Conservation (phyloP, 495 filamentous ascomycete genomes). For the Penicillium turbatum region DNA sequence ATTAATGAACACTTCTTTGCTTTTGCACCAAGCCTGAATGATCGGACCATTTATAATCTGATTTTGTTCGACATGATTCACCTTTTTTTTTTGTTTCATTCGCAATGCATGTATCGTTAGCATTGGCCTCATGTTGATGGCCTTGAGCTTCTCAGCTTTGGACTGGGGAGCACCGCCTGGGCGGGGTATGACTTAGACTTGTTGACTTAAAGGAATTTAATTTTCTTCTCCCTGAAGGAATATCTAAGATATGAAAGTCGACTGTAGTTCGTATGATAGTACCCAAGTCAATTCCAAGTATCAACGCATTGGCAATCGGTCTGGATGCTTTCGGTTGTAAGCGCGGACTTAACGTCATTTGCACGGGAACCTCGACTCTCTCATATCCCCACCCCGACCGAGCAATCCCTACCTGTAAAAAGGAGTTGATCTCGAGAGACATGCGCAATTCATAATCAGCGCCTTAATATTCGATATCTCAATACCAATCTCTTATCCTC, state of each 20-base stretch:
- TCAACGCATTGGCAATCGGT: neutral
- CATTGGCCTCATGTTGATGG: conserved; percentile 11
- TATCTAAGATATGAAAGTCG: too few species aligned
- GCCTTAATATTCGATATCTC: neutral
- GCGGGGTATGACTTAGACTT: conserved; percentile 10
- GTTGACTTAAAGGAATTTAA: conserved; percentile 13
- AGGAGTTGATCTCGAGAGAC: neutral
- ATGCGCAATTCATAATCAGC: conserved; percentile 11
- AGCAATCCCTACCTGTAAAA: neutral
- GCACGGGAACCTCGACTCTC: conserved; percentile 15
- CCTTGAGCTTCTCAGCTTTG: neutral
- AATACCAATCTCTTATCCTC: neutral
- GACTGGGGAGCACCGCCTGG: neutral
- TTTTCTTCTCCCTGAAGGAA: neutral
- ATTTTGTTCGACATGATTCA: conserved; percentile 20
- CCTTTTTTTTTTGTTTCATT: conserved; percentile 3
- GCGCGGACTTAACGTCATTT: conserved; percentile 26
- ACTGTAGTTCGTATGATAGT: too few species aligned
- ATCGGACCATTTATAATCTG: conserved; percentile 37
- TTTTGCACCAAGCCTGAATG: conserved; percentile 28
- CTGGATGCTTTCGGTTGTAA: conserved; percentile 24
- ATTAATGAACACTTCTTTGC: conserved; percentile 19
- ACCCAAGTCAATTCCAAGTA: neutral
- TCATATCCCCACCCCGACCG: neutral
- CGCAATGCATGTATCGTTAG: conserved; percentile 30